phyloP scores from a whole-genome alignment of 108 stramenopile genomes.

The Chaetoceros tenuissimus region DNA sequence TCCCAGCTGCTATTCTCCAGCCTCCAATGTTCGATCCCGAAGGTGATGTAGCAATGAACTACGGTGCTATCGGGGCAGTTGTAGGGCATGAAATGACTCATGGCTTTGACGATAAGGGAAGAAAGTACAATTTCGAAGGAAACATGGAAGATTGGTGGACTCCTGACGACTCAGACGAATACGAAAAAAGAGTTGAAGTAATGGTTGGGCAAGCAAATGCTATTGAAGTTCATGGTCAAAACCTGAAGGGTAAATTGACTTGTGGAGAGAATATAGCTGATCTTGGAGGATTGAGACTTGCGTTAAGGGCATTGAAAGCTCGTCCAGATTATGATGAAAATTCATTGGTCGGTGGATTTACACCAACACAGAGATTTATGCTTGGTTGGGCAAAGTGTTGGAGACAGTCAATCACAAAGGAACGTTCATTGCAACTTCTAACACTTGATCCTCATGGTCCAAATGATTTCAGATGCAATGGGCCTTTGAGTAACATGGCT shows the following conservation, averaged over 20 bases:
- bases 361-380: conserved; percentile 64
- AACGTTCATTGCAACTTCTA: conserved; percentile 65
- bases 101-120: conserved; percentile 83
- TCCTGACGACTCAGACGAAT: conserved; percentile 49
- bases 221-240: conserved; percentile 61
- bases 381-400: conserved; percentile 66
- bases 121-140: conserved; percentile 67
- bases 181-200: conserved; percentile 55
- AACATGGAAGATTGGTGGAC: conserved; percentile 87
- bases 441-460: conserved; percentile 84
- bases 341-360: conserved; percentile 50
- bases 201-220: conserved; percentile 70
- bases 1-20: conserved; percentile 84
- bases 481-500: conserved; percentile 56
- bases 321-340: conserved; percentile 25
- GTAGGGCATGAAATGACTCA: conserved; percentile 87
- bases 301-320: conserved; percentile 40
- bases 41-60: conserved; percentile 74
- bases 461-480: conserved; percentile 72
- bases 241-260: conserved; percentile 56
- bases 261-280: conserved; percentile 76
- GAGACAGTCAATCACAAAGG: conserved; percentile 66
- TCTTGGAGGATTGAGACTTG: conserved; percentile 63
- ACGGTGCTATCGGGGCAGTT: conserved; percentile 73
- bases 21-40: conserved; percentile 73